A percentile compares a stretch with the other conserved stretches of the same genome.
These are phyloP conservation scores for Talaromyces thailandensis DNA, from an alignment of 495 filamentous ascomycete species.

Conservation along the genomic window DNA sequence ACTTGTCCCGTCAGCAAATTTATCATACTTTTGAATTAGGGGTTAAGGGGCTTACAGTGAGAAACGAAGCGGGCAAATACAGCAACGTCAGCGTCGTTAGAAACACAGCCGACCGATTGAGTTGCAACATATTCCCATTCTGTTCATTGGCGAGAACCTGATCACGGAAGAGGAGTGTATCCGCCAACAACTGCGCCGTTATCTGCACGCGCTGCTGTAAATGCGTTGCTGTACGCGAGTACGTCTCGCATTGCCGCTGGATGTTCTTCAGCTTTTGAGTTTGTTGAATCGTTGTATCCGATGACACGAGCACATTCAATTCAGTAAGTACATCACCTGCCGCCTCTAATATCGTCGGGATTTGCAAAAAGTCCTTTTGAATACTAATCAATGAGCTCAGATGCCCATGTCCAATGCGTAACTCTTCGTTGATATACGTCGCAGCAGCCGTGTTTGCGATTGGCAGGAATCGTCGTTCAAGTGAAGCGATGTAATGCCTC, in stretches of 20 bases:
- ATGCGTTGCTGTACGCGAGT: slow-evolving; percentile 19
- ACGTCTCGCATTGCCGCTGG: slow-evolving; percentile 8
- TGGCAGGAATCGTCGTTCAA: slow-evolving; percentile 24
- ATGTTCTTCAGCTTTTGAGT: slow-evolving; percentile 1
- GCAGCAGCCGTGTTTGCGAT: slow-evolving; percentile 16
- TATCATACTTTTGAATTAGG: background rate
- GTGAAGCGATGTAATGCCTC: slow-evolving; percentile 25
- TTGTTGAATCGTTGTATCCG: background rate
- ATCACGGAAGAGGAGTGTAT: slow-evolving; percentile 29
- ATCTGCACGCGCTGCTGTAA: slow-evolving; percentile 22
- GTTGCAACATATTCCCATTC: slow-evolving; percentile 27
- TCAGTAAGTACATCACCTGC: slow-evolving; percentile 16
- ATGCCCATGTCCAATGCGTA: slow-evolving; percentile 22
- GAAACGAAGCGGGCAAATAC: slow-evolving; percentile 35
- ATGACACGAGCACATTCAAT: slow-evolving; percentile 8
- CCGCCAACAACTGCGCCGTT: slow-evolving; percentile 22
- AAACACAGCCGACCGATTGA: slow-evolving; percentile 31
- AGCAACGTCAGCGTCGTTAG: slow-evolving; percentile 33
- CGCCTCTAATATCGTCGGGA: slow-evolving; percentile 14
- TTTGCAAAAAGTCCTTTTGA: slow-evolving; percentile 4
- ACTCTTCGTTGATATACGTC: slow-evolving; percentile 21
- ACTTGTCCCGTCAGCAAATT: slow-evolving; percentile 9
- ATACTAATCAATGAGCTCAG: slow-evolving; percentile 1
- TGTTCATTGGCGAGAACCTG: slow-evolving; percentile 25
- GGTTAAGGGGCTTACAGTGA: slow-evolving; percentile 25